Evolutionary conservation across 352 stramenopile genomes (phyloP), one percentile per base, ranked within the genome.

Genomic region (Phytophthora fragariaefolia): DNA sequence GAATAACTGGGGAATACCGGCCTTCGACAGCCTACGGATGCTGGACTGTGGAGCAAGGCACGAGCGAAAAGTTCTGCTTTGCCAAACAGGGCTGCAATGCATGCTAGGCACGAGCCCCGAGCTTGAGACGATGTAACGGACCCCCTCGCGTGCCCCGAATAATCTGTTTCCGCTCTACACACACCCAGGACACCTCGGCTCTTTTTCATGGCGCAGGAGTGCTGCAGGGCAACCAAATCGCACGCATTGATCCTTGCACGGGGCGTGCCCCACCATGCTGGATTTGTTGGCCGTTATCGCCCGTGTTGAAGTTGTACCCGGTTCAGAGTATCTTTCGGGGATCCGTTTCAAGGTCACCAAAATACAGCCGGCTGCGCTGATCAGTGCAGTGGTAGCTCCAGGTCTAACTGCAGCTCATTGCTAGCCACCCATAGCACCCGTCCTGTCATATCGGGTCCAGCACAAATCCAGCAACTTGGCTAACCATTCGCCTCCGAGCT

Each of bases 221-320:
- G 32, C 27, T 17, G 36, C 45, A 18, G 9, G 24, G 18, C n/a
- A 53, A 28, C 54, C 58, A 66, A 52, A 46, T 51, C 49, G 42
- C 20, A 38, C 54, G 54, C 30, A 58, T 24, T 26, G 40, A 53
- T 60, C 28, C n/a, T 13, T 43, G 15, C 34, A 22, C n/a, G 18
- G 43, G 15, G 20, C 22, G 3, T 45, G 6, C 17, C 20, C 17
- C 24, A 36, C 24, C 34, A 40, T 51, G 58, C 10, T n/a, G 4
- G 40, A 47, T 34, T 40, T 30, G 49, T 4, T 23, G 43, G 43
- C 36, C 30, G 47, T 70, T 59, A 50, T 55, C 12, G 50, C 4
- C 20, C 58, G 71, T 42, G 52, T 76, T 76, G 63, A 76, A 76
- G 69, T 73, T 76, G 58, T 36, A 58, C 51, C 46, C 49, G 45